phyloP scores from a whole-genome alignment of 148 eudicot species.

The Rhododendron vialii region DNA sequence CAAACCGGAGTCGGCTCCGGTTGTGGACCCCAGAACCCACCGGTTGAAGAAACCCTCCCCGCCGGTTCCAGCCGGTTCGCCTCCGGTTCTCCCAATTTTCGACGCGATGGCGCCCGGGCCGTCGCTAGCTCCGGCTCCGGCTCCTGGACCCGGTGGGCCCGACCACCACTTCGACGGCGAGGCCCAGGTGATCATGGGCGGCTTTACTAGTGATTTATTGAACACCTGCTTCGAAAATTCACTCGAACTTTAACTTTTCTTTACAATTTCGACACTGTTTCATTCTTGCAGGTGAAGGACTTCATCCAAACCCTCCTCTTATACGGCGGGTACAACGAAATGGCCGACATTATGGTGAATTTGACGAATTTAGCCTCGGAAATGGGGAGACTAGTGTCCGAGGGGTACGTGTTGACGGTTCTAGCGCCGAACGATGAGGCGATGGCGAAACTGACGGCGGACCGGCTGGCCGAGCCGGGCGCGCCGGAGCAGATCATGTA shows the following conservation, averaged over 20 bases:
- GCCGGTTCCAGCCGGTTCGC: slow-evolving; percentile 47
- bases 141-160: slow-evolving; percentile 86
- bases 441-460: slow-evolving; percentile 68
- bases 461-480: slow-evolving; percentile 71
- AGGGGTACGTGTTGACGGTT: slow-evolving; percentile 81
- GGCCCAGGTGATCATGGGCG: slow-evolving; percentile 29
- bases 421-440: slow-evolving; percentile 93
- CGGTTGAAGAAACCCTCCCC: slow-evolving; percentile 34
- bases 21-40: slow-evolving; percentile 61
- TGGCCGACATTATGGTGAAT: slow-evolving; percentile 84
- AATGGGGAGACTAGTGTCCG: slow-evolving; percentile 82
- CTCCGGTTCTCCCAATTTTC: slow-evolving; percentile 60
- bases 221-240: neutral
- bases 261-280: neutral
- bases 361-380: slow-evolving; percentile 77
- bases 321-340: slow-evolving; percentile 90
- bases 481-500: slow-evolving; percentile 90
- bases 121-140: slow-evolving; percentile 83
- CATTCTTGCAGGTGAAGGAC: slow-evolving; percentile 57
- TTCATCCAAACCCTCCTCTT: slow-evolving; percentile 76
- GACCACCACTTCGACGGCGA: slow-evolving; percentile 82
- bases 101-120: slow-evolving; percentile 89
- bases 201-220: neutral
- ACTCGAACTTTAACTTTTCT: neutral
- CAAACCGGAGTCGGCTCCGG: slow-evolving; percentile 73